These are phyloP conservation scores for Diospyros kaki DNA, from an alignment of 148 eudicot species.

Conservation along the genomic window DNA sequence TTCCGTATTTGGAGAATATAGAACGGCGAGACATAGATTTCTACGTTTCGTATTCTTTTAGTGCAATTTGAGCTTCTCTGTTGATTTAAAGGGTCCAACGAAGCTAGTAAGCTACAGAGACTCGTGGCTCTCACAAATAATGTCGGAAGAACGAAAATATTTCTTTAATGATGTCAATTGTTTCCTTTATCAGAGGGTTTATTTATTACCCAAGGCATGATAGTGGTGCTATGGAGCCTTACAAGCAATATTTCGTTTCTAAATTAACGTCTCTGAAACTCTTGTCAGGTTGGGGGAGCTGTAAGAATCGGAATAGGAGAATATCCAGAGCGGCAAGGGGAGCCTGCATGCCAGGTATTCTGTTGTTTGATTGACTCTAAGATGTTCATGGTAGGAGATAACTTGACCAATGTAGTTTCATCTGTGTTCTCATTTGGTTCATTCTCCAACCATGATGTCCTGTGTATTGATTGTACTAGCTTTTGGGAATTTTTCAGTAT, in stretches of 20 bases:
- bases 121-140: background rate
- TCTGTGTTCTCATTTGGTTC: background rate
- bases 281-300: conserved; percentile 44
- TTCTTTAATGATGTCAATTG: background rate
- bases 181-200: background rate
- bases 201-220: background rate
- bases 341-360: conserved; percentile 77
- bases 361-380: background rate
- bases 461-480: conserved; percentile 13
- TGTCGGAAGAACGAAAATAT: background rate
- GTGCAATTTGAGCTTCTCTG: background rate
- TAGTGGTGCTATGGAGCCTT: too few species aligned
- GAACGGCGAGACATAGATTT: background rate
- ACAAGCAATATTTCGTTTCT: background rate
- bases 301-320: conserved; percentile 54
- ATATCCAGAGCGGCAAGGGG: conserved; percentile 73
- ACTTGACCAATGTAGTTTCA: background rate
- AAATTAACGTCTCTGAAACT: conserved; percentile 8
- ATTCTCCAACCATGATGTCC: background rate
- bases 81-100: too few species aligned
- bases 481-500: conserved; percentile 49
- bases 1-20: background rate
- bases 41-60: background rate
- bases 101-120: background rate
- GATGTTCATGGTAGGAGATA: background rate